Conservation (phyloP, 2,329 filamentous ascomycete genomes). For the Hirsutella thompsonii region DNA sequence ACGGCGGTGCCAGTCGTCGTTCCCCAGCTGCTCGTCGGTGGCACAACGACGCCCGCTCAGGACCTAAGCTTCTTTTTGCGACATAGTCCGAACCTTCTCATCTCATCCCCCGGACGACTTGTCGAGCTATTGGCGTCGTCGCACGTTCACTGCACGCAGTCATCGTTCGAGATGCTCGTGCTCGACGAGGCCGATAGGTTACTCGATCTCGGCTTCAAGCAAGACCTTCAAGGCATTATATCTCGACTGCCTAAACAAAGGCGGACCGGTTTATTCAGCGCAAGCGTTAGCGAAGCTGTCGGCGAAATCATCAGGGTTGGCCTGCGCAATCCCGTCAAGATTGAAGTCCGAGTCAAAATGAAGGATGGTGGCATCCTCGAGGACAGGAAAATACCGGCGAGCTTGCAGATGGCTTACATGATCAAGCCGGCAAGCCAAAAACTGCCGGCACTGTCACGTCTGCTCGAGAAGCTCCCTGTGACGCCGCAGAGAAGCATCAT, state of each 20-base stretch:
- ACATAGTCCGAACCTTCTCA: conserved; percentile 73
- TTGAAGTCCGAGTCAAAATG: conserved; percentile 81
- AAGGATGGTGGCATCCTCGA: conserved; percentile 52
- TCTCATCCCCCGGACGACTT: conserved; percentile 82
- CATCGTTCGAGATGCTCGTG: conserved; percentile 82
- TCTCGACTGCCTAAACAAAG: conserved; percentile 81
- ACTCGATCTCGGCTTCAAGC: conserved; percentile 87
- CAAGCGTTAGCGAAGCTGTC: conserved; percentile 90
- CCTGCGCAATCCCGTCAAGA: conserved; percentile 85
- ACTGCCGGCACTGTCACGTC: conserved; percentile 56
- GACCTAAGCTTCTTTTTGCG: conserved; percentile 78
- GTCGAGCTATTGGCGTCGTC: conserved; percentile 77
- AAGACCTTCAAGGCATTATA: conserved; percentile 77
- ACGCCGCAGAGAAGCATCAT: conserved; percentile 76
- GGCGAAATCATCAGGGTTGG: conserved; percentile 87
- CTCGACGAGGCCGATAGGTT: conserved; percentile 91
- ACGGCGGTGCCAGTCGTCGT: conserved; percentile 45
- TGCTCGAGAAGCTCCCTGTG: conserved; percentile 58
- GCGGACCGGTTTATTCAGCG: conserved; percentile 86
- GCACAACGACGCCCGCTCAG: conserved; percentile 64
- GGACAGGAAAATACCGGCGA: conserved; percentile 81
- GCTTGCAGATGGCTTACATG: conserved; percentile 83
- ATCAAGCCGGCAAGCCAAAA: conserved; percentile 67
- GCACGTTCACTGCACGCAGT: conserved; percentile 77
- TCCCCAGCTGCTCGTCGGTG: conserved; percentile 80